Base-by-base conservation (phyloP, 2,329 filamentous ascomycete species). In the Hymenoscyphus occultus region DNA sequence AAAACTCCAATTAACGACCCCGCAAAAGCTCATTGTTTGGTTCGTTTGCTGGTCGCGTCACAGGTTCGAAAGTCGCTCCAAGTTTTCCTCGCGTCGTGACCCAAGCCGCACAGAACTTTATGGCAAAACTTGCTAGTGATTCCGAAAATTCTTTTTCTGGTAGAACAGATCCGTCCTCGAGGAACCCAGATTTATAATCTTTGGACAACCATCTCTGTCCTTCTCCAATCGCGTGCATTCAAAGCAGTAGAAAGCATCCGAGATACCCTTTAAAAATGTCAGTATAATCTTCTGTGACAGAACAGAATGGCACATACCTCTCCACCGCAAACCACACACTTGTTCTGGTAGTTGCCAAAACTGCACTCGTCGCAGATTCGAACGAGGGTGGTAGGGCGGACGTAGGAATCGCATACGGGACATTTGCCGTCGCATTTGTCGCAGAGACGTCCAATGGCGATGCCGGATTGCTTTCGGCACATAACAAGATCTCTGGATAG, bases 341-440 rank as follows among this genome's bases (percentile, higher is more conserved):
- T 99, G 83, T 99, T 99, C 82, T 98, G 95, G 83, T 97, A 99
- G 84, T 99, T 99, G 76, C 95, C 95, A 78, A 99, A 99, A 77
- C 91, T 93, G 84, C 95, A 99, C 81, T 99, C 95, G 82, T 99
- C 95, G 83, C 95, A 99, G 82, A 99, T 98, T 75, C 94, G 92
- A 67, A 96, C 95, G 64, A 98, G 89, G 9, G 95, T 98, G 35
- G 95, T 99, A 13, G 95, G 95, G 16, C 95, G 93, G 69, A 99
- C 95, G 85, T 99, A 99, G 67, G 92, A 96, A 78, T 99, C 95
- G 87, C 95, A 99, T 67, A 99, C 93, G 71, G 95, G 95, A 76
- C 95, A 99, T 83, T 99, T 99, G 79, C 95, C 95, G 82, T 99
- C 95, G 84, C 95, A 99, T 82, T 99, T 99, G 83, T 99, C 95